Conservation (phyloP, 2,329 filamentous ascomycete genomes). For the Neofusicoccum parvum region DNA sequence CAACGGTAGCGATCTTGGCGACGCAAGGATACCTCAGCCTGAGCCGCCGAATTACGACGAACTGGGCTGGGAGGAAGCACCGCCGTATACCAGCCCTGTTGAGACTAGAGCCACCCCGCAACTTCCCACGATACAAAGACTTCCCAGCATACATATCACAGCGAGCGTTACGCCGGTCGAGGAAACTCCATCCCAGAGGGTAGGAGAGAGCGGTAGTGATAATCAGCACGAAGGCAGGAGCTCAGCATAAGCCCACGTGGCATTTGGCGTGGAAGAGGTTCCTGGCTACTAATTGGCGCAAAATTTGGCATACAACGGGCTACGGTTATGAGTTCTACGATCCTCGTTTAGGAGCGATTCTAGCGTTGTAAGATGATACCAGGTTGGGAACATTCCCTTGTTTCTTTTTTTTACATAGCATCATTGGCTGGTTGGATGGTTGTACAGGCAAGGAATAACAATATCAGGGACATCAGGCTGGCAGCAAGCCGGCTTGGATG, state of each 20-base stretch:
- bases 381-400: constrained; percentile 13
- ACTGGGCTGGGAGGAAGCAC: constrained; percentile 46
- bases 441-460: constrained; percentile 9
- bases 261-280: background rate
- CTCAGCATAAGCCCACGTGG: background rate
- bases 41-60: constrained; percentile 40
- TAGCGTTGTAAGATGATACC: constrained; percentile 20
- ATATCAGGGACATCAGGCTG: background rate
- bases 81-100: constrained; percentile 49
- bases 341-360: constrained; percentile 10
- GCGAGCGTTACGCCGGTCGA: constrained; percentile 17
- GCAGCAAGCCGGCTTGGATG: background rate
- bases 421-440: background rate
- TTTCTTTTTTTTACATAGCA: constrained; percentile 12
- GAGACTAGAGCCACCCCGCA: constrained; percentile 15
- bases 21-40: constrained; percentile 30
- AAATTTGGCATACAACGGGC: constrained; percentile 9
- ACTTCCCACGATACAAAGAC: constrained; percentile 10
- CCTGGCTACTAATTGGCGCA: constrained; percentile 8
- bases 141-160: constrained; percentile 21
- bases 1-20: constrained; percentile 11
- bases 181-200: constrained; percentile 3
- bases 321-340: constrained; percentile 15
- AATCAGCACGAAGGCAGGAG: background rate
- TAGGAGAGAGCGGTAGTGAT: background rate